Evolutionary conservation across 106 monocot species (phyloP).

Genomic region (Platanthera guangdongensis): DNA sequence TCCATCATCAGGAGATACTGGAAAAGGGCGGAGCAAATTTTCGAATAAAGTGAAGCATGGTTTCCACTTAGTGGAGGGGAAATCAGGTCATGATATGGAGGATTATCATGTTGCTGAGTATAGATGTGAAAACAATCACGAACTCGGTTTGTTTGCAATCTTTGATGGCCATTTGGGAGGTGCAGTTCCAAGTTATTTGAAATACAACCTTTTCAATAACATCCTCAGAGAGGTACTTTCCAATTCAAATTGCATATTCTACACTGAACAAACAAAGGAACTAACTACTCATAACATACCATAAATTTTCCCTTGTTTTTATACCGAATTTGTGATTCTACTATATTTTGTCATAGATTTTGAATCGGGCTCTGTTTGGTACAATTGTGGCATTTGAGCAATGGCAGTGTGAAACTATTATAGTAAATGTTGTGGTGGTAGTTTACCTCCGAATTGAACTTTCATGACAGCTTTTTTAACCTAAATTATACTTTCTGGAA

Average conservation of each 20-base stretch:
- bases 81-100: slow-evolving; percentile 83
- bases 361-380: no score
- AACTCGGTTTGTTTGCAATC: slow-evolving; percentile 75
- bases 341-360: no score
- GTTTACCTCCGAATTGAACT: no score
- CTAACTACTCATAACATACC: not conserved
- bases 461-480: no score
- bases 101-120: slow-evolving; percentile 79
- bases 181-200: slow-evolving; percentile 29
- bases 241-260: not conserved
- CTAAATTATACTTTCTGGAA: no score
- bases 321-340: no score
- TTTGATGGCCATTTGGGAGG: slow-evolving; percentile 88
- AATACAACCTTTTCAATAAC: slow-evolving; percentile 14
- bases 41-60: slow-evolving; percentile 58
- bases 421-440: no score
- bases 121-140: slow-evolving; percentile 32
- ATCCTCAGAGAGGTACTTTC: slow-evolving; percentile 56
- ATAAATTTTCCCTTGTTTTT: no score
- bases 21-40: slow-evolving; percentile 46
- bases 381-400: no score
- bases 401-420: no score
- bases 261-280: not conserved
- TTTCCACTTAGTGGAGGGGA: slow-evolving; percentile 70
- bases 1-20: slow-evolving; percentile 11